Conservation (phyloP, 768 basidiomycete species). For the Royoungia palumana region DNA sequence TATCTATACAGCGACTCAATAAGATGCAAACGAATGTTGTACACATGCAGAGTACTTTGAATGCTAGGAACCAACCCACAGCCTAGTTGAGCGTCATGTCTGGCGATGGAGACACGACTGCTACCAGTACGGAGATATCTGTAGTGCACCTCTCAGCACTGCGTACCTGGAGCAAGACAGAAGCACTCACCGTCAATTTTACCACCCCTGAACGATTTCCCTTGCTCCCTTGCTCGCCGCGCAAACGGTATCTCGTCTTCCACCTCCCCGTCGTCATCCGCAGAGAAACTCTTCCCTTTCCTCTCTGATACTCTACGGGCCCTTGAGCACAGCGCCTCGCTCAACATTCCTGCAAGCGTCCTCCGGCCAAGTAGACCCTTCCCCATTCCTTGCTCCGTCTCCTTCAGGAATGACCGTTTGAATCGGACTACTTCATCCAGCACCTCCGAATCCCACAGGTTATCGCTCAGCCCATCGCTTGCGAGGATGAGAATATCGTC, state of each 20-base stretch:
- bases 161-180: background rate
- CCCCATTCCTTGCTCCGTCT: conserved; percentile 13
- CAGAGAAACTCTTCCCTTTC: conserved; percentile 19
- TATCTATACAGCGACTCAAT: conserved; percentile 24
- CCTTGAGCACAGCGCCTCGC: conserved; percentile 77
- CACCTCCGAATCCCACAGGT: conserved; percentile 86
- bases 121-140: conserved; percentile 69
- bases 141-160: conserved; percentile 4
- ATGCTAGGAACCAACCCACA: conserved; percentile 8
- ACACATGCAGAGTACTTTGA: conserved; percentile 19
- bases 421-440: conserved; percentile 75
- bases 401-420: conserved; percentile 36
- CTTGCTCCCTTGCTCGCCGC: conserved; percentile 70
- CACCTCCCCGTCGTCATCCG: conserved; percentile 27
- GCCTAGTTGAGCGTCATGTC: conserved; percentile 20
- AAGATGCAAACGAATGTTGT: conserved; percentile 21
- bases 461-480: conserved; percentile 80
- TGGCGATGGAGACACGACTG: conserved; percentile 53
- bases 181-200: conserved; percentile 73
- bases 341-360: conserved; percentile 66
- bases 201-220: conserved; percentile 70
- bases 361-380: conserved; percentile 40
- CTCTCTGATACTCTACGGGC: conserved; percentile 68
- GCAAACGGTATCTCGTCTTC: conserved; percentile 77
- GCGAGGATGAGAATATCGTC: conserved; percentile 81